Conservation (phyloP, 768 basidiomycete genomes). For the Suillus subluteus region DNA sequence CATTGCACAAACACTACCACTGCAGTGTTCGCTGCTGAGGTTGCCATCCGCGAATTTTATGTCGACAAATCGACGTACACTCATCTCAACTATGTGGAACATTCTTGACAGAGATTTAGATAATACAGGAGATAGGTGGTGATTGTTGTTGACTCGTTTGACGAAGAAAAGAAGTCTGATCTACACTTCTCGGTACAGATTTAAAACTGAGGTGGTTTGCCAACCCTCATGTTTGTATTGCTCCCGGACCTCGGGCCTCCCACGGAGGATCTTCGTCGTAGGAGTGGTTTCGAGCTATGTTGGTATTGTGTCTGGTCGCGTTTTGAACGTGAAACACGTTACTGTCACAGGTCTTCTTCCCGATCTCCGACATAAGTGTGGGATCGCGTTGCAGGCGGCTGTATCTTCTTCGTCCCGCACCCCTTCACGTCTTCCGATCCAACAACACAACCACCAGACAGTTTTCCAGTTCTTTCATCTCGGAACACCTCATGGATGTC, state of each 20-base stretch:
- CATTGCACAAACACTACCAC: constrained; percentile 59
- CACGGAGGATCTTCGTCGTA: constrained; percentile 30
- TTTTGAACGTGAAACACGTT: constrained; percentile 81
- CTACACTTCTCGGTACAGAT: constrained; percentile 80
- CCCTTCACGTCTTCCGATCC: constrained; percentile 13
- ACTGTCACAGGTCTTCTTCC: constrained; percentile 58
- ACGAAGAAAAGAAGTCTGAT: constrained; percentile 80
- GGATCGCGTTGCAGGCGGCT: constrained; percentile 91
- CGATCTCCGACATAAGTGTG: constrained; percentile 69
- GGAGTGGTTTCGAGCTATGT: constrained; percentile 68
- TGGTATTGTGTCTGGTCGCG: constrained; percentile 77
- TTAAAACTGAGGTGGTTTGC: constrained; percentile 74
- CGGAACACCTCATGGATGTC: constrained; percentile 65
- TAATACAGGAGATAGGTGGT: constrained; percentile 71
- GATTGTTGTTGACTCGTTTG: constrained; percentile 72
- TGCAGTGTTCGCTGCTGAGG: constrained; percentile 64
- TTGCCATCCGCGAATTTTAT: constrained; percentile 79
- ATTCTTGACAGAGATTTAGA: constrained; percentile 70
- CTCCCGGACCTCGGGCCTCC: background rate
- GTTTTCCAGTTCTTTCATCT: constrained; percentile 34
- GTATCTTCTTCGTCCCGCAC: constrained; percentile 42
- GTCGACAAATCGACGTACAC: constrained; percentile 76
- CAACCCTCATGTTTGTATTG: background rate
- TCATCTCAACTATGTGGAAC: constrained; percentile 87
- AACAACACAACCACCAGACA: constrained; percentile 27